Conservation (phyloP, 345 rosid genomes). For the Citrus australasica region DNA sequence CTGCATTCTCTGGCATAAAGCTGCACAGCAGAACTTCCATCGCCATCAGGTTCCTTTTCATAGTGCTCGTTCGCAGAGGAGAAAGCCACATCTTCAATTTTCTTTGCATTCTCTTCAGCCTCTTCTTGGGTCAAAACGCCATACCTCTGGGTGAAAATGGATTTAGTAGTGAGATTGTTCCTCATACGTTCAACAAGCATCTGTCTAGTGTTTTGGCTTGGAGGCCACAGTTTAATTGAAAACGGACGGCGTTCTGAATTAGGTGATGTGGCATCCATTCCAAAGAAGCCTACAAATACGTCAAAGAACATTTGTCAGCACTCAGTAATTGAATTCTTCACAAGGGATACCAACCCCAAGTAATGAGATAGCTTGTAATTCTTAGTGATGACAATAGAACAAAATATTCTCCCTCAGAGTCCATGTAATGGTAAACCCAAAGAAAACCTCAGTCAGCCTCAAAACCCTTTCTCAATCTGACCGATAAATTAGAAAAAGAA, state of each 20-base stretch:
- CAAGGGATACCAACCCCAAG: neutral
- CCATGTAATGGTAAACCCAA: neutral
- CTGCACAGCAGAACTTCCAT: constrained; percentile 92
- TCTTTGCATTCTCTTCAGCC: constrained; percentile 72
- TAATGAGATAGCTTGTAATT: neutral
- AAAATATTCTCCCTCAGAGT: neutral
- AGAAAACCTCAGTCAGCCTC: neutral
- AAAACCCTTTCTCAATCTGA: neutral
- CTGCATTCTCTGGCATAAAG: constrained; percentile 94
- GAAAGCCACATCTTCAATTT: constrained; percentile 73
- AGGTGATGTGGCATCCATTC: constrained; percentile 48
- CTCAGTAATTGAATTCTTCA: neutral
- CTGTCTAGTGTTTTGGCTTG: constrained; percentile 63
- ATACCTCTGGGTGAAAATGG: constrained; percentile 80
- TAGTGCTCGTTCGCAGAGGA: constrained; percentile 58
- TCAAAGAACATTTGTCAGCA: neutral
- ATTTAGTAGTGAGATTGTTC: constrained; percentile 63
- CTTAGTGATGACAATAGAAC: neutral
- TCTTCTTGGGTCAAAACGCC: constrained; percentile 69
- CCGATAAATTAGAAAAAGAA: neutral
- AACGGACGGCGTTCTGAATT: constrained; percentile 61
- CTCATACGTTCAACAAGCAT: constrained; percentile 67
- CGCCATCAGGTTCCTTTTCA: constrained; percentile 94
- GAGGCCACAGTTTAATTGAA: constrained; percentile 89
- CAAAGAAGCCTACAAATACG: constrained; percentile 20